These are phyloP conservation scores for Grosmannia clavigera DNA, from an alignment of 2,329 filamentous ascomycete genomes.

Conservation along the genomic window DNA sequence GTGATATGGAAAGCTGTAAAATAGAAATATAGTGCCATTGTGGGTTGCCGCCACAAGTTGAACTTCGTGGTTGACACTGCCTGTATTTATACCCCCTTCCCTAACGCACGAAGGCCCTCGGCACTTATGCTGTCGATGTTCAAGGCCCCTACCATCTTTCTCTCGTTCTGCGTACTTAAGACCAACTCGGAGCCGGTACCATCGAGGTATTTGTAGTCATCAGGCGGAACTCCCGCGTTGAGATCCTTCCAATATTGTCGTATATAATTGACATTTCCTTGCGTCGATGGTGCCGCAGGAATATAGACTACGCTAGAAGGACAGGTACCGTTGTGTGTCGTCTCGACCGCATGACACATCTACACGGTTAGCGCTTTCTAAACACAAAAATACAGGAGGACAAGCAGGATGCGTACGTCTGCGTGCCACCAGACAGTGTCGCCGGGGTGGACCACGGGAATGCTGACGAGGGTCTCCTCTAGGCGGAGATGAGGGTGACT, in stretches of 20 bases:
- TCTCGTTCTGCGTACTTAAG: background rate
- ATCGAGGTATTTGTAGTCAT: constrained; percentile 1
- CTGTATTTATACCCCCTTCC: background rate
- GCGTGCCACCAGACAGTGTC: constrained; percentile 18
- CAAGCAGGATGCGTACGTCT: constrained; percentile 3
- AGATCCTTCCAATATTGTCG: background rate
- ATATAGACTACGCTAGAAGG: background rate
- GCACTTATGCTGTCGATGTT: background rate
- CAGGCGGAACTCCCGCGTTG: background rate
- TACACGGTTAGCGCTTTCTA: background rate
- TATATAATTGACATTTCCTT: background rate
- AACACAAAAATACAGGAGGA: background rate
- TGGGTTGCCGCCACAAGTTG: too few species aligned
- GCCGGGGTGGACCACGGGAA: constrained; percentile 24
- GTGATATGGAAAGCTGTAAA: too few species aligned
- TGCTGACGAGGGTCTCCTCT: constrained; percentile 23
- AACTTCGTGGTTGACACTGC: background rate
- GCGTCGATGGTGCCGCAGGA: background rate
- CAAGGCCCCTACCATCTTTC: background rate
- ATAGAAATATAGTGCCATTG: too few species aligned
- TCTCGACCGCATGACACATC: constrained; percentile 3
- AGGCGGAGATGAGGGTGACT: constrained; percentile 27
- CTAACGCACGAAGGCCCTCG: background rate
- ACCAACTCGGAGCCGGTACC: background rate
- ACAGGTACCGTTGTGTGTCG: background rate